Percentiles rank a stretch among this genome's conserved stretches.
Conservation (phyloP, 2,329 filamentous ascomycete species). For the Calonectria honghensis region DNA sequence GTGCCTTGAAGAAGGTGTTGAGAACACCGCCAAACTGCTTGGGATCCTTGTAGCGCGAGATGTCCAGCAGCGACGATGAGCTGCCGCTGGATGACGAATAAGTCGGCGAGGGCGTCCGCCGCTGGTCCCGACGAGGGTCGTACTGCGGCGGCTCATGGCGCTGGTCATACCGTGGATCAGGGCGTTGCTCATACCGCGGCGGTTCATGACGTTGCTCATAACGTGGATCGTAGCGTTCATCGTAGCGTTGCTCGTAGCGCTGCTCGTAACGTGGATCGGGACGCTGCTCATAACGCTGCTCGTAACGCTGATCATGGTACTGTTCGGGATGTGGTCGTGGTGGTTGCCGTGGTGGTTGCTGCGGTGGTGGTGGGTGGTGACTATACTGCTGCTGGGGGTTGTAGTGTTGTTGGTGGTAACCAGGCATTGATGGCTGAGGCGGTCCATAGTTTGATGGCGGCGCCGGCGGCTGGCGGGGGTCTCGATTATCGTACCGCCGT, state of each 20-base stretch:
- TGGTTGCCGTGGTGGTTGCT: constrained; percentile 2
- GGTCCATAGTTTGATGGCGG: constrained; percentile 50
- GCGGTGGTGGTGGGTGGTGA: constrained; percentile 41
- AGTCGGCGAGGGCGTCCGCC: constrained; percentile 59
- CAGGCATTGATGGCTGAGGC: constrained; percentile 44
- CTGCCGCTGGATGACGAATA: constrained; percentile 70
- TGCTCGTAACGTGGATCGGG: not conserved
- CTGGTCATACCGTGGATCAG: constrained; percentile 13
- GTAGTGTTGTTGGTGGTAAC: constrained; percentile 33
- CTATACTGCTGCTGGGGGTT: constrained; percentile 29
- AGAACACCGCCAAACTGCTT: constrained; percentile 74
- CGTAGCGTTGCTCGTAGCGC: not conserved
- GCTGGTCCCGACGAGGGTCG: constrained; percentile 44
- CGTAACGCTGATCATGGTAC: constrained; percentile 11
- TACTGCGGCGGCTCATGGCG: constrained; percentile 24
- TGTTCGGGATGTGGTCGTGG: constrained; percentile 37
- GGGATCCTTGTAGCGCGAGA: constrained; percentile 72
- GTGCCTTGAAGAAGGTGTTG: constrained; percentile 77
- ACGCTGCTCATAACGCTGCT: not conserved
- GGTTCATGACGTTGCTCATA: constrained; percentile 11
- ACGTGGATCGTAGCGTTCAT: constrained; percentile 11
- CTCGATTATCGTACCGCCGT: constrained; percentile 63
- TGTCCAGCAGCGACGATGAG: constrained; percentile 78
- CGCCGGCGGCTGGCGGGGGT: constrained; percentile 56
- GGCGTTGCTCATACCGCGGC: not conserved